Percentiles rank a stretch among this genome's conserved stretches.
Evolutionary conservation across 495 filamentous ascomycete species (phyloP).

Genomic region (Sordaria brevicollis): DNA sequence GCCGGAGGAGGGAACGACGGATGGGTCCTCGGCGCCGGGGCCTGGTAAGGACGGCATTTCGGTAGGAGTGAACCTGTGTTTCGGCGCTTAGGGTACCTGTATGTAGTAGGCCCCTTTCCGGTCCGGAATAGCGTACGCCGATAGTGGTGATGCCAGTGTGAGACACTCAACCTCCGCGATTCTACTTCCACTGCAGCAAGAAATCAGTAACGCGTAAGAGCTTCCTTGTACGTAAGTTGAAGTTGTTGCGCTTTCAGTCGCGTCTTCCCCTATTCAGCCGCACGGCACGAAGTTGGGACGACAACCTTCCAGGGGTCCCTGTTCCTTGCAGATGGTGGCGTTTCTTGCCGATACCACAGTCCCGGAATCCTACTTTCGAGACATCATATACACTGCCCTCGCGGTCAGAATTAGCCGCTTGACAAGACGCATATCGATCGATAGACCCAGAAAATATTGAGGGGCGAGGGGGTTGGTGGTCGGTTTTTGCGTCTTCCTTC

Average conservation of each 20-base stretch:
- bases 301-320: not conserved
- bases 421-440: not conserved
- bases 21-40: not conserved
- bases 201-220: too few species aligned
- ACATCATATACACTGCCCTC: not conserved
- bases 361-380: not conserved
- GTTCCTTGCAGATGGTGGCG: conserved; percentile 1
- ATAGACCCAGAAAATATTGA: not conserved
- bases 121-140: too few species aligned
- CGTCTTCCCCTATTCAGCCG: not conserved
- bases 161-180: not conserved
- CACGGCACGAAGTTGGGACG: not conserved
- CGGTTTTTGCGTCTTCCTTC: not conserved
- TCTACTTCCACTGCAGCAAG: too few species aligned
- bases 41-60: not conserved
- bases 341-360: not conserved
- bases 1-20: conserved; percentile 1
- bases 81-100: not conserved
- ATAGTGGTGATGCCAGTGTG: too few species aligned
- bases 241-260: not conserved
- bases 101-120: not conserved
- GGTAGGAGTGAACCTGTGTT: not conserved
- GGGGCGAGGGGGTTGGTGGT: not conserved
- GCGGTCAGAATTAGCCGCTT: not conserved
- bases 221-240: not conserved